phyloP scores from a whole-genome alignment of 371 early-diverging fungal species.

The Thermomucor indicae-seudaticae region DNA sequence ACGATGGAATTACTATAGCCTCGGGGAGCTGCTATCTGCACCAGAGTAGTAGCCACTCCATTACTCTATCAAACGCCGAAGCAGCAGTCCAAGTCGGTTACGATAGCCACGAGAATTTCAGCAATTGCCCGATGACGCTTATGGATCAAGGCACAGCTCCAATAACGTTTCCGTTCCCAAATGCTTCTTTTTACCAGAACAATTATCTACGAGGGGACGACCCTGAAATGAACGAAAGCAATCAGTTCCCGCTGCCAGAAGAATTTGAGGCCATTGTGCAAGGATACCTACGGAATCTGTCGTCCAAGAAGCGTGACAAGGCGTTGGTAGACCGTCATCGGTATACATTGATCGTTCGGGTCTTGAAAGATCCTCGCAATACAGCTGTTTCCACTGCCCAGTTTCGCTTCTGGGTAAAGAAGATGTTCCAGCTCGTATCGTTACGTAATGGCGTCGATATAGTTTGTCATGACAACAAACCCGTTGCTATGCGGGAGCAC shows the following conservation, averaged over 20 bases:
- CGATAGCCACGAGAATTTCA: too few relatives aligned
- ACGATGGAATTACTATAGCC: too few relatives aligned
- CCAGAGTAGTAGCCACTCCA: too few relatives aligned
- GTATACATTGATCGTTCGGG: slow-evolving; percentile 51
- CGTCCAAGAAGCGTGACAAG: slow-evolving; percentile 60
- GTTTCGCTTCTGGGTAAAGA: slow-evolving; percentile 66
- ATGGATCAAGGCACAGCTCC: slow-evolving; percentile 1
- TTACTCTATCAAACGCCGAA: too few relatives aligned
- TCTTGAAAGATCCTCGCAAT: slow-evolving; percentile 54
- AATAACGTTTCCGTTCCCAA: too few relatives aligned
- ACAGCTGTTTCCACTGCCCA: slow-evolving; percentile 60
- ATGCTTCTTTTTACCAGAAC: slow-evolving; percentile 1
- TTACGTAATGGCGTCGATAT: slow-evolving; percentile 21
- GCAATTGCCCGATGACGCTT: too few relatives aligned
- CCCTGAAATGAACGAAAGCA: slow-evolving; percentile 19
- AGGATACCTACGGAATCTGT: slow-evolving; percentile 51
- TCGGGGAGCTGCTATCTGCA: too few relatives aligned
- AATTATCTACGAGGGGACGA: not conserved
- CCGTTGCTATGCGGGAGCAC: slow-evolving; percentile 56
- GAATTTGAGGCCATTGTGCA: slow-evolving; percentile 44
- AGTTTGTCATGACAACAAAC: slow-evolving; percentile 55
- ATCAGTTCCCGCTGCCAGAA: slow-evolving; percentile 34
- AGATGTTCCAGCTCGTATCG: slow-evolving; percentile 55
- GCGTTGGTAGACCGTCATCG: slow-evolving; percentile 51
- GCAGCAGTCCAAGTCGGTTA: too few relatives aligned